Evolutionary conservation across 129 eudicot genomes (phyloP).

Genomic region (Flaveria ramosissima): DNA sequence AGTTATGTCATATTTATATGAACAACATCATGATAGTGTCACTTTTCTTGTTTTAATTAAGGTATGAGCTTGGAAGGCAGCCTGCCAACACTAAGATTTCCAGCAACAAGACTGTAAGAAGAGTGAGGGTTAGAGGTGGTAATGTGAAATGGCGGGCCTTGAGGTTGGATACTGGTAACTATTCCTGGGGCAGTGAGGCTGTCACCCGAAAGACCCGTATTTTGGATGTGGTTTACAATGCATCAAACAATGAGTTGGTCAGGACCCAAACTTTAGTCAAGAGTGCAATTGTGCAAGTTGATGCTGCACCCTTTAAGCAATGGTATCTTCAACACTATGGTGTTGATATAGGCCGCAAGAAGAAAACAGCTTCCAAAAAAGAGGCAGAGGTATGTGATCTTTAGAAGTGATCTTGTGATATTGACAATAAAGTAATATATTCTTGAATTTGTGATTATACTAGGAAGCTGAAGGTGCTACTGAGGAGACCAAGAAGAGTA

Average conservation of each 20-base stretch:
- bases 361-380: slow-evolving; percentile 33
- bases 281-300: slow-evolving; percentile 58
- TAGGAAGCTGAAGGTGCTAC: slow-evolving; percentile 58
- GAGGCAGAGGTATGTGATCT: slow-evolving; percentile 32
- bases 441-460: slow-evolving; percentile 11
- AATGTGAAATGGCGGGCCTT: slow-evolving; percentile 60
- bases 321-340: slow-evolving; percentile 65
- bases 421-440: neutral
- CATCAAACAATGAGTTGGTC: slow-evolving; percentile 49
- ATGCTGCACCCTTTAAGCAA: slow-evolving; percentile 61
- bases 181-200: slow-evolving; percentile 62
- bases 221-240: slow-evolving; percentile 57
- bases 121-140: slow-evolving; percentile 54
- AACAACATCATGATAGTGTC: neutral
- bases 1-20: neutral
- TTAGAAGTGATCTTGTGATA: neutral
- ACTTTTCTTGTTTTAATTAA: neutral
- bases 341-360: slow-evolving; percentile 52
- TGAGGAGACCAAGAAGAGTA: slow-evolving; percentile 72
- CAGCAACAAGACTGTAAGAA: slow-evolving; percentile 55
- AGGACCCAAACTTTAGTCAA: slow-evolving; percentile 56
- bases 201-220: slow-evolving; percentile 59
- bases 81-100: slow-evolving; percentile 45
- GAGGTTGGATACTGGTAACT: slow-evolving; percentile 61
- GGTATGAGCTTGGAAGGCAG: slow-evolving; percentile 56